Percentiles rank a stretch among this genome's conserved stretches.
Evolutionary conservation across 495 filamentous ascomycete species (phyloP).

Genomic region (Elasticomyces elasticus): DNA sequence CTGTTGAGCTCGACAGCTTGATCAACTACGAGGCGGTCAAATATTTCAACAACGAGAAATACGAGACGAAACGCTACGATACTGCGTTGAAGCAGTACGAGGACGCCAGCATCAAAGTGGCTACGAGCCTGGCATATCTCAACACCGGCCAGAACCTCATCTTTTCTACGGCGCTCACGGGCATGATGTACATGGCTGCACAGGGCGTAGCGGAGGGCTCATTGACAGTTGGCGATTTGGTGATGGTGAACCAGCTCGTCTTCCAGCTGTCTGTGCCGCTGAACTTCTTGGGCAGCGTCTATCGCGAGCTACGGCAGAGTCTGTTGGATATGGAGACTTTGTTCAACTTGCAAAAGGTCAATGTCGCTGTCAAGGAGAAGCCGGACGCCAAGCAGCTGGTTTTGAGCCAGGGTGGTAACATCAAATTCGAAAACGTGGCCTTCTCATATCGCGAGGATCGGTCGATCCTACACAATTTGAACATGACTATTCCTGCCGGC

Average conservation of each 20-base stretch:
- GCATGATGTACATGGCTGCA: constrained; percentile 97
- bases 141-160: constrained; percentile 99
- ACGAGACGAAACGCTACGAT: constrained; percentile 85
- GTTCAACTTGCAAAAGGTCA: constrained; percentile 98
- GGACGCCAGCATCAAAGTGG: constrained; percentile 89
- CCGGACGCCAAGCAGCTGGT: constrained; percentile 60
- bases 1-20: constrained; percentile 87
- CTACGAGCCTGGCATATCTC: constrained; percentile 81
- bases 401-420: constrained; percentile 71
- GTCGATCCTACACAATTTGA: constrained; percentile 77
- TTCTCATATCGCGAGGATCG: constrained; percentile 86
- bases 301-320: constrained; percentile 89
- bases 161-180: constrained; percentile 84
- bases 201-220: constrained; percentile 72
- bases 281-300: constrained; percentile 93
- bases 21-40: constrained; percentile 99
- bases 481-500: constrained; percentile 82
- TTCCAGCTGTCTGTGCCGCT: constrained; percentile 94
- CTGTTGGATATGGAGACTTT: constrained; percentile 96
- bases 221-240: constrained; percentile 89
- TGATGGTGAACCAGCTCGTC: constrained; percentile 97
- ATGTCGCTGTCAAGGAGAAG: constrained; percentile 71
- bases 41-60: constrained; percentile 98
- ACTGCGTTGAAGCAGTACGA: constrained; percentile 78
- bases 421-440: constrained; percentile 85